Conservation (phyloP, 768 basidiomycete species). For the Hypholoma fasciculare region DNA sequence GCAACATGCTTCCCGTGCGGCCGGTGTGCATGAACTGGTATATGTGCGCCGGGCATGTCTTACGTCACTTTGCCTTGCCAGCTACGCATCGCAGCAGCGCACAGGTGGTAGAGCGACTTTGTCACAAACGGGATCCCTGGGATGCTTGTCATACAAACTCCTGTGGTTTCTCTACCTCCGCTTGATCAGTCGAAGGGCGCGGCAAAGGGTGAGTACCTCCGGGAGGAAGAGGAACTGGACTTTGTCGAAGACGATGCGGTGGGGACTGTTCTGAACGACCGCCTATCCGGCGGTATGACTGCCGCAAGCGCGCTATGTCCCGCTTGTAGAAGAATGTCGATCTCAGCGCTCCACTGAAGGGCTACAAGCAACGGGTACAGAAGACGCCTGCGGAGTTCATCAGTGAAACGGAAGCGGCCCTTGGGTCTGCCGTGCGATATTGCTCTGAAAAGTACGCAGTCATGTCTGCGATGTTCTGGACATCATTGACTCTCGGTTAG, state of each 20-base stretch:
- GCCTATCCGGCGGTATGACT: constrained; percentile 51
- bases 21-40: neutral
- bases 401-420: constrained; percentile 37
- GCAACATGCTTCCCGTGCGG: neutral
- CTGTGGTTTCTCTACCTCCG: neutral
- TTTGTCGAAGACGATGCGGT: neutral
- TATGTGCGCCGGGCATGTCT: neutral
- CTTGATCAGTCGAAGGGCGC: constrained; percentile 15
- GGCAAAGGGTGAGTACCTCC: constrained; percentile 41
- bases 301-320: constrained; percentile 58
- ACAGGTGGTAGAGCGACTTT: neutral
- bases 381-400: constrained; percentile 33
- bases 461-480: neutral
- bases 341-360: constrained; percentile 7
- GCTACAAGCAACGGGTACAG: constrained; percentile 33
- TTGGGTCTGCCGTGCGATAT: constrained; percentile 47
- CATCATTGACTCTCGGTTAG: neutral
- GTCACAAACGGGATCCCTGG: neutral
- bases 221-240: constrained; percentile 17
- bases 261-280: neutral
- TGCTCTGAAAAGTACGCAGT: constrained; percentile 55
- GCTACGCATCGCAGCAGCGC: neutral
- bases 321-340: constrained; percentile 23
- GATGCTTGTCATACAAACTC: neutral
- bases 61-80: neutral